These are phyloP conservation scores for Umbelopsis sp. DNA, from an alignment of 371 early-diverging fungal genomes.

Conservation along the genomic window DNA sequence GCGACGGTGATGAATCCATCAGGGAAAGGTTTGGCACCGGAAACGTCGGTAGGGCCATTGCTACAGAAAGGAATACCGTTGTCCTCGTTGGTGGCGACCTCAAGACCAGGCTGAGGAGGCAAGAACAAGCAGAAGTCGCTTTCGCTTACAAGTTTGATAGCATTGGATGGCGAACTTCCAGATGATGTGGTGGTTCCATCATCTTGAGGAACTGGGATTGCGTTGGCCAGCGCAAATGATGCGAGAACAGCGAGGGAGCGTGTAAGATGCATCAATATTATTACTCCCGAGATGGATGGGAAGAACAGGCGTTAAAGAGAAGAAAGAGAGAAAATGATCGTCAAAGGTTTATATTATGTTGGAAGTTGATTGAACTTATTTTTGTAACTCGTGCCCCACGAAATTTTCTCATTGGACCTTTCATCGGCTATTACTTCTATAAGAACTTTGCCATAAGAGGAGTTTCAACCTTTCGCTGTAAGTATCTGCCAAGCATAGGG, in stretches of 20 bases:
- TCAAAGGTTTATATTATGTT: not conserved
- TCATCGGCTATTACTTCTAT: too few species aligned
- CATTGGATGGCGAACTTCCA: conserved; percentile 3
- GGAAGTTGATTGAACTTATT: not conserved
- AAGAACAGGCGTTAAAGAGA: not conserved
- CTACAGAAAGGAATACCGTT: conserved; percentile 61
- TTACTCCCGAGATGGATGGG: not conserved
- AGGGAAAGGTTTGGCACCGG: conserved; percentile 55
- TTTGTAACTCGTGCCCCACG: conserved; percentile 1
- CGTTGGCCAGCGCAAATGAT: conserved; percentile 4
- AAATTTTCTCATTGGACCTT: not conserved
- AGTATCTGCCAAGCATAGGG: not conserved
- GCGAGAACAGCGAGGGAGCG: conserved; percentile 10
- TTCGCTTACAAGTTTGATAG: conserved; percentile 24
- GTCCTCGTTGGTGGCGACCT: conserved; percentile 53
- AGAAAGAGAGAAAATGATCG: not conserved
- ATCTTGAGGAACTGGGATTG: conserved; percentile 4
- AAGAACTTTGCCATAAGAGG: not conserved
- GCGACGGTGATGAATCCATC: conserved; percentile 39
- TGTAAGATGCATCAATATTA: conserved; percentile 9
- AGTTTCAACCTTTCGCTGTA: not conserved
- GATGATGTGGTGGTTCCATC: not conserved
- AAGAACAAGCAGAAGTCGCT: conserved; percentile 59
- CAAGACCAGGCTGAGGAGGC: conserved; percentile 61
- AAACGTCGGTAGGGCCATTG: conserved; percentile 35